Base-by-base conservation (phyloP, 495 filamentous ascomycete genomes). In the Haplographium delicatum region DNA sequence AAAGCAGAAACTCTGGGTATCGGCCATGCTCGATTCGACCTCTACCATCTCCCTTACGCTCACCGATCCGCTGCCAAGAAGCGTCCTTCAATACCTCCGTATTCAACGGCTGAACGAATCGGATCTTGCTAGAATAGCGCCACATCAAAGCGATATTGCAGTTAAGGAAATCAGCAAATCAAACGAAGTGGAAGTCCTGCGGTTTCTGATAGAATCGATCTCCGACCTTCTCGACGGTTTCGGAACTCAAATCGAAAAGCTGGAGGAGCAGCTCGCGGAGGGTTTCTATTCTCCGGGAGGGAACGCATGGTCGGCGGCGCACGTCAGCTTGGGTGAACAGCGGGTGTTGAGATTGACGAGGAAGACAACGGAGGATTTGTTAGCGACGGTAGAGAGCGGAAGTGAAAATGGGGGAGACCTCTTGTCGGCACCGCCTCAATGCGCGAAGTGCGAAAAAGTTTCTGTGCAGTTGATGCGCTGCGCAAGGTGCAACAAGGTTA, bases 1-100 rank as follows among this genome's bases (percentile, higher is more conserved):
- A 38, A 38, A 38, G 34, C 34, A 38, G 8, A 38, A 38, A 38
- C 34, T 38, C 34, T 38, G 34, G 34, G 34, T 38, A 38, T 38
- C 16, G 34, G 34, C 34, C 18, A 15, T 7, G 34, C 34, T 38
- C 34, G 16, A 38, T 38, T 38, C 34, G 34, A 38, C 34, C 34
- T 38, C 34, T 38, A 38, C 16, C 8, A 18, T 38, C 34, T 38
- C 34, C 18, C 34, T 38, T 38, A 38, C 34, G 8, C 34, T 38
- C 34, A 38, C 34, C 9, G 34, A 38, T 38, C 34, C 34, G 34
- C 34, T 38, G 18, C 34, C 34, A 38, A 38, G 34, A 10, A 38
- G 34, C 5, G 34, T 38, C 34, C 34, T 38, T 38, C 34, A 15
- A 38, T 38, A 38, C 34, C 34, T 38, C 34, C 34, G 34, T 38